Conservation (phyloP, 495 filamentous ascomycete genomes). For the Bacidia rubella region DNA sequence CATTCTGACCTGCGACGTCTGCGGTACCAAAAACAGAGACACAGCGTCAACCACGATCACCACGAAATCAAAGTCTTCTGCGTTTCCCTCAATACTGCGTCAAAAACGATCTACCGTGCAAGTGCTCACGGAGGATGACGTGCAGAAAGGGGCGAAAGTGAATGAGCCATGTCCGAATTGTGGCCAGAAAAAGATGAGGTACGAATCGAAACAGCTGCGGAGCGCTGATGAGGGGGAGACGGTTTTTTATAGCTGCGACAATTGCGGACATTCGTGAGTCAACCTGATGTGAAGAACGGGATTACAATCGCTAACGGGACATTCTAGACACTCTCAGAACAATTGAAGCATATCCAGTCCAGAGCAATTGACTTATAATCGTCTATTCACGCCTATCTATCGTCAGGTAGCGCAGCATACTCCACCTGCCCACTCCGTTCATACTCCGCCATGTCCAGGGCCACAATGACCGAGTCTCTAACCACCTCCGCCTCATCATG, state of each 20-base stretch:
- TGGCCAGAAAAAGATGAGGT: constrained; percentile 71
- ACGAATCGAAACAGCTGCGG: constrained; percentile 70
- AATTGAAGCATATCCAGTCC: constrained; percentile 3
- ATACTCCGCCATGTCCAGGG: constrained; percentile 94
- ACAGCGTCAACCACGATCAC: constrained; percentile 63
- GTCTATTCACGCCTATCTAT: background rate
- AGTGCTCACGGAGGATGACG: constrained; percentile 62
- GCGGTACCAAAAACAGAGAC: constrained; percentile 76
- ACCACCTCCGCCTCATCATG: constrained; percentile 88
- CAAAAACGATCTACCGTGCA: constrained; percentile 77
- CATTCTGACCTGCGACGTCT: constrained; percentile 69
- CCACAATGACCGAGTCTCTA: constrained; percentile 85
- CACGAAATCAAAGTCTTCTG: constrained; percentile 71
- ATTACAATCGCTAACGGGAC: too few relatives aligned
- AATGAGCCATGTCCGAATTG: constrained; percentile 65
- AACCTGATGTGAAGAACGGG: too few relatives aligned
- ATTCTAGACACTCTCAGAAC: background rate
- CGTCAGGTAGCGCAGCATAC: constrained; percentile 75
- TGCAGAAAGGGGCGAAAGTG: constrained; percentile 62
- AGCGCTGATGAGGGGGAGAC: constrained; percentile 93
- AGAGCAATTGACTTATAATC: constrained; percentile 37
- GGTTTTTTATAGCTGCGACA: constrained; percentile 63
- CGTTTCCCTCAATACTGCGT: constrained; percentile 77
- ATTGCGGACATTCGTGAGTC: constrained; percentile 66
- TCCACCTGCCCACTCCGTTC: constrained; percentile 81